Percentiles rank a stretch among this genome's conserved stretches.
Evolutionary conservation across 306 rosid genomes (phyloP).

Genomic region (Delonix regia): DNA sequence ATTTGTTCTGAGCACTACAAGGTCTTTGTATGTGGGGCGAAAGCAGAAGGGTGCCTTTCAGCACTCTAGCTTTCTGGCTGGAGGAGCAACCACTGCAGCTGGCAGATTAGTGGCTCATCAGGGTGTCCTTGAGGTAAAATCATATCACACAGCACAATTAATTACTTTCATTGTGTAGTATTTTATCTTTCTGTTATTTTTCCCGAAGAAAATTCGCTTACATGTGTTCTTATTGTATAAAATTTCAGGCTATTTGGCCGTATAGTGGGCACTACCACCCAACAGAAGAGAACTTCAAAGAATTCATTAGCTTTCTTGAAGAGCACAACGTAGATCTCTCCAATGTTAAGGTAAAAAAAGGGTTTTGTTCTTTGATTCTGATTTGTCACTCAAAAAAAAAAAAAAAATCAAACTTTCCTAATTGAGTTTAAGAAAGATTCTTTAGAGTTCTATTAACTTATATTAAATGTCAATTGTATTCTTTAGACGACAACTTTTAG

Average conservation of each 20-base stretch:
- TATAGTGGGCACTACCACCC: constrained; percentile 97
- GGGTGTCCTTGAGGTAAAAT: constrained; percentile 69
- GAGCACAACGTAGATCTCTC: constrained; percentile 85
- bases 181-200: neutral
- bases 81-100: constrained; percentile 93
- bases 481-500: too few relatives aligned
- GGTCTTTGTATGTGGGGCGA: constrained; percentile 78
- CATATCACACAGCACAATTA: neutral
- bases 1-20: constrained; percentile 84
- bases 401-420: neutral
- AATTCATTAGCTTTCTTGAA: constrained; percentile 73
- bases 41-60: constrained; percentile 86
- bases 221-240: neutral
- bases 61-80: constrained; percentile 89
- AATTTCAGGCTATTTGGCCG: constrained; percentile 89
- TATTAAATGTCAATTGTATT: too few relatives aligned
- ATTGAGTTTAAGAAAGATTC: neutral
- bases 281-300: constrained; percentile 86
- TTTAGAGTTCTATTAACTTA: too few relatives aligned
- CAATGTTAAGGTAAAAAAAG: constrained; percentile 69
- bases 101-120: constrained; percentile 80
- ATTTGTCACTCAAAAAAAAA: neutral
- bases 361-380: neutral
- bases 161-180: neutral
- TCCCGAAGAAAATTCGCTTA: neutral